Base-by-base conservation (phyloP, 2,329 filamentous ascomycete genomes). In the Penicillium digitatum region DNA sequence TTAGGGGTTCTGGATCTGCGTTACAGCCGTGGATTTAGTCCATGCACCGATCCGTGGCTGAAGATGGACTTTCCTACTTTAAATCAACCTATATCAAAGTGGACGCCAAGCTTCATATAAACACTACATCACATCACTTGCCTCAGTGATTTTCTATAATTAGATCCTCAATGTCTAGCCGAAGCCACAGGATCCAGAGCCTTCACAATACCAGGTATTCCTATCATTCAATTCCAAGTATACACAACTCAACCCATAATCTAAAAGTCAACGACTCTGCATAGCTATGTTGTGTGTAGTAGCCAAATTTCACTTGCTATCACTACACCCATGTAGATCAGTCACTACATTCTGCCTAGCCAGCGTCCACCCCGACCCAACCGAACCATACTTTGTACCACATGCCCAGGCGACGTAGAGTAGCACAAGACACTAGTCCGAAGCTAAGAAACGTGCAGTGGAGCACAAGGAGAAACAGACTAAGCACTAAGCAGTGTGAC, bases 41-140 rank as follows among this genome's bases (percentile, higher is more conserved):
- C 37, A 49, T 42, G 44, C 43, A 39, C 52, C 52, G 59, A 60
- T 56, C 52, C 48, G 53, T 59, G 49, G 42, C 38, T 22, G 39
- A 24, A 31, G 16, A 20, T 22, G 12, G 10, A 49, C 24, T 16
- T 27, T 11, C 45, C 18, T 40, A 48, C 48, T 34, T 32, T 44
- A 50, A 44, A 43, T 27, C 37, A 50, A 50, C 48, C 27, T 26
- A 42, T 9, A 37, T 27, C 6, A 26, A 20, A 8, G 16, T 18
- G 14, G 16, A 34, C 8, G 3, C 32, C 10, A 14, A 26, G n/a
- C 24, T 29, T 48, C 27, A 12, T 20, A 43, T 11, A 20, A 31
- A 16, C 14, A 16, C 38, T 43, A 20, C 9, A 20, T 24, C 27
- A 50, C 37, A 12, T 24, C 24, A 16, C 18, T 7, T 18, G 0